Base-by-base conservation (phyloP, 2,329 filamentous ascomycete genomes). In the Gaeumannomyces tritici region DNA sequence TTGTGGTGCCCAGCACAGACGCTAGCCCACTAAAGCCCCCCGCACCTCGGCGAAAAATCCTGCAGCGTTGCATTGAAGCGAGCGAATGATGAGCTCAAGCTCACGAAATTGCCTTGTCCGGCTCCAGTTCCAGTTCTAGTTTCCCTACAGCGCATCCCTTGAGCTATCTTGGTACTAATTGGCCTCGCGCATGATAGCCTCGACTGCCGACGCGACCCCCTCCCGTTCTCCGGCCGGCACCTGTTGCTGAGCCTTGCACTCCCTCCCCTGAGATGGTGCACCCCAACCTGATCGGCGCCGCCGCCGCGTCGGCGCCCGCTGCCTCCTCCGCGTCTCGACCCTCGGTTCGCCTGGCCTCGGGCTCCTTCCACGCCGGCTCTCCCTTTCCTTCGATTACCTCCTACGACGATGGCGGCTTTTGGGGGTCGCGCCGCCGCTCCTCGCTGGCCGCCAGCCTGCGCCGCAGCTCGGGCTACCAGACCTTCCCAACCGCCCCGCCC, bases 401-500 rank as follows among this genome's bases (percentile, higher is more conserved):
- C 0, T 69, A 69, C 64, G 62, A 67, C 31, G 67, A 67, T 28
- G 6, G 57, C 4, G 29, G 58, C 0, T 18, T 9, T 60, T 74
- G 60, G 62, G 61, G 47, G 66, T 68, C 62, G 64, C 59, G 64
- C 57, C 63, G 67, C 51, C 57, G 61, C 60, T 51, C 60, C 62
- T 33, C 64, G 55, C 18, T 62, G 26, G n/a, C 64, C 62, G 59
- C 58, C 57, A 58, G 62, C 27, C 54, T 74, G 56, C 76, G 78
- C 51, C 77, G 77, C 18, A 71, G 74, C 28, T 75, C 77, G 11
- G 87, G 88, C 71, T 95, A 93, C 75, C 89, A 93, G 69, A 93
- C 90, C 8, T 93, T 95, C 69, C 89, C 90, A 3, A 89, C 88
- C 0, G 81, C 85, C 42, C 89, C 90, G 21, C 89, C 90, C 15